These are phyloP conservation scores for Pseudogymnoascus sp. DNA, from an alignment of 2,329 filamentous ascomycete species.

Conservation along the genomic window DNA sequence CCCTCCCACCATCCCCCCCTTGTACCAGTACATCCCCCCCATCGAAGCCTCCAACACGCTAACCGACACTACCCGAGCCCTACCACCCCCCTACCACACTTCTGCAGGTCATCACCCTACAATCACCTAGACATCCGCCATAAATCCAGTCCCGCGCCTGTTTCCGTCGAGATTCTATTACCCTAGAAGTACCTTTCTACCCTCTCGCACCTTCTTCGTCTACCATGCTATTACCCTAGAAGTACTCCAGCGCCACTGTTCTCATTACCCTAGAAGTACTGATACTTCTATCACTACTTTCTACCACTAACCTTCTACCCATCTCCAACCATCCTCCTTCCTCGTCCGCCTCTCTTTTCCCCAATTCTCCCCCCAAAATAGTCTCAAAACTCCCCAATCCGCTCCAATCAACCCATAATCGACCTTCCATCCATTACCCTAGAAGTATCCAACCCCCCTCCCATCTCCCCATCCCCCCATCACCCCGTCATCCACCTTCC, in stretches of 20 bases:
- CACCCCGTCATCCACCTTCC: not conserved
- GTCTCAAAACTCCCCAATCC: no score
- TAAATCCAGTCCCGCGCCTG: no score
- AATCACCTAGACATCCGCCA: no score
- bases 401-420: not conserved
- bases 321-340: not conserved
- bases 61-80: not conserved
- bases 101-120: not conserved
- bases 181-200: not conserved
- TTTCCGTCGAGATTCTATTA: not conserved
- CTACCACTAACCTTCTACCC: not conserved
- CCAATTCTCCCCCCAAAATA: not conserved
- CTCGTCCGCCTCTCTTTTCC: not conserved
- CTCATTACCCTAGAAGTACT: not conserved
- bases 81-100: not conserved
- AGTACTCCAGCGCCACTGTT: not conserved
- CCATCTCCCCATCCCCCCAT: no score
- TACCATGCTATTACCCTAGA: not conserved
- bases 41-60: not conserved
- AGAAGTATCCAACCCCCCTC: not conserved
- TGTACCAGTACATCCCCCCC: not conserved
- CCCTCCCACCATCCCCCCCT: no score
- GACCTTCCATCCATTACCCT: not conserved
- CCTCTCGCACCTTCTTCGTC: not conserved
- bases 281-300: not conserved